Conservation (phyloP, 495 filamentous ascomycete genomes). For the Aspergillus wentii region DNA sequence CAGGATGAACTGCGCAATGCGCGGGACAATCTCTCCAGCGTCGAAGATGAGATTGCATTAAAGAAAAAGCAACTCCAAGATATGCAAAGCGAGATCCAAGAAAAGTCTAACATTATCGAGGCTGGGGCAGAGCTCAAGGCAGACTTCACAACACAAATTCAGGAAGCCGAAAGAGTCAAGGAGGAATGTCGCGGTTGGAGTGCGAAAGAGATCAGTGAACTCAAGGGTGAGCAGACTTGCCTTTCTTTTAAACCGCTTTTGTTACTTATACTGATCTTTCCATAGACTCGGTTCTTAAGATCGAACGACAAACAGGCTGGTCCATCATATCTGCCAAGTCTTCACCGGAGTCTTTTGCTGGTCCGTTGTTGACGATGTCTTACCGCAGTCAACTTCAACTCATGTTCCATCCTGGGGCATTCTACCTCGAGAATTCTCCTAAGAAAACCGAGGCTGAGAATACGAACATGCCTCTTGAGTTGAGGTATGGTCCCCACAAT, state of each 20-base stretch:
- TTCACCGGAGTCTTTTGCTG: conserved; percentile 20
- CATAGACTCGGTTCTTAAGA: conserved; percentile 57
- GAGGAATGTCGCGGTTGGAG: conserved; percentile 91
- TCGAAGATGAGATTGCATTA: conserved; percentile 62
- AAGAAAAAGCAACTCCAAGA: conserved; percentile 62
- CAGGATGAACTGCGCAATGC: conserved; percentile 68
- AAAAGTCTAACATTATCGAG: conserved; percentile 58
- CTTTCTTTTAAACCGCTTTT: background rate
- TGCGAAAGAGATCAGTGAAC: conserved; percentile 63
- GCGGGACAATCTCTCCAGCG: conserved; percentile 54
- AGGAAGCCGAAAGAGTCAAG: conserved; percentile 74
- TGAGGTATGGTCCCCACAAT: conserved; percentile 16
- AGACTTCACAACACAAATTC: conserved; percentile 66
- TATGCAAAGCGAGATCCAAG: conserved; percentile 56
- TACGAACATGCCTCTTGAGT: conserved; percentile 21
- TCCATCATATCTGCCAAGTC: conserved; percentile 58
- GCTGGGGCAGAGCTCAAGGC: conserved; percentile 59
- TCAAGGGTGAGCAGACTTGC: conserved; percentile 56
- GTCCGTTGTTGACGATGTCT: conserved; percentile 65
- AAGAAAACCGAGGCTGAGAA: conserved; percentile 7
- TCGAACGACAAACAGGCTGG: conserved; percentile 78
- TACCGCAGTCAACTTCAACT: conserved; percentile 75
- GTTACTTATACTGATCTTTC: conserved; percentile 3
- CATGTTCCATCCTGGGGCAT: conserved; percentile 64
- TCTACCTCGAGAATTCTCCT: conserved; percentile 25